Percentiles rank a stretch among this genome's conserved stretches.
Conservation (phyloP, 257 asterid species). For the Ilex asprella region DNA sequence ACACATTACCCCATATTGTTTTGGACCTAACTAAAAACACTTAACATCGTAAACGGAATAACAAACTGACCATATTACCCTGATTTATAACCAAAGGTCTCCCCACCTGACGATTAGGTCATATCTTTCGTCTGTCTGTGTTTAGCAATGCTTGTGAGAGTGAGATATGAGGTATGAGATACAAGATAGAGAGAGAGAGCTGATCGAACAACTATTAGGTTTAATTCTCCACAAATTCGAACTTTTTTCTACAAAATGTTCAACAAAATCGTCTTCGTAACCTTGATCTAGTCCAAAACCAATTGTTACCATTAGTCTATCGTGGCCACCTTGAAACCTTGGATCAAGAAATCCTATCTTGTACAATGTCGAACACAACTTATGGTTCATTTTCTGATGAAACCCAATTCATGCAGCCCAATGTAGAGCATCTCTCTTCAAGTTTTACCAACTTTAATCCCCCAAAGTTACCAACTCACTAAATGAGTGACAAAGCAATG, state of each 20-base stretch:
- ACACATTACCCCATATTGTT: too few relatives aligned
- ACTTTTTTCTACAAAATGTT: constrained; percentile 19
- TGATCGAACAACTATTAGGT: too few relatives aligned
- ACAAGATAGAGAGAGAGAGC: too few relatives aligned
- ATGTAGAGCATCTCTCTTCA: constrained; percentile 19
- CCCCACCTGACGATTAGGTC: too few relatives aligned
- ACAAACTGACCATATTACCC: too few relatives aligned
- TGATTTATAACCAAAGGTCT: too few relatives aligned
- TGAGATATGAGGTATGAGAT: too few relatives aligned
- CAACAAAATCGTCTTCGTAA: constrained; percentile 23
- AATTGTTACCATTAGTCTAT: constrained; percentile 23
- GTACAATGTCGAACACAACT: not conserved
- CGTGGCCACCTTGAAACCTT: constrained; percentile 10
- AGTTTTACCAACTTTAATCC: constrained; percentile 16
- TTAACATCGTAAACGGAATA: too few relatives aligned
- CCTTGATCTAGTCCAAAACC: constrained; percentile 15
- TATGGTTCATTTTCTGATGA: constrained; percentile 15
- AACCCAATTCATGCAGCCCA: constrained; percentile 37
- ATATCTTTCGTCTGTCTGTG: too few relatives aligned
- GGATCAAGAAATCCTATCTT: constrained; percentile 15
- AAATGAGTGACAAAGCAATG: constrained; percentile 37
- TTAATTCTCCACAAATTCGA: constrained; percentile 8
- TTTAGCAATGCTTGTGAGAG: too few relatives aligned
- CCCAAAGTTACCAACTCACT: constrained; percentile 19
- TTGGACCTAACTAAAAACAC: too few relatives aligned